Conservation (phyloP, 2,329 filamentous ascomycete species). For the Shiraia sp. region DNA sequence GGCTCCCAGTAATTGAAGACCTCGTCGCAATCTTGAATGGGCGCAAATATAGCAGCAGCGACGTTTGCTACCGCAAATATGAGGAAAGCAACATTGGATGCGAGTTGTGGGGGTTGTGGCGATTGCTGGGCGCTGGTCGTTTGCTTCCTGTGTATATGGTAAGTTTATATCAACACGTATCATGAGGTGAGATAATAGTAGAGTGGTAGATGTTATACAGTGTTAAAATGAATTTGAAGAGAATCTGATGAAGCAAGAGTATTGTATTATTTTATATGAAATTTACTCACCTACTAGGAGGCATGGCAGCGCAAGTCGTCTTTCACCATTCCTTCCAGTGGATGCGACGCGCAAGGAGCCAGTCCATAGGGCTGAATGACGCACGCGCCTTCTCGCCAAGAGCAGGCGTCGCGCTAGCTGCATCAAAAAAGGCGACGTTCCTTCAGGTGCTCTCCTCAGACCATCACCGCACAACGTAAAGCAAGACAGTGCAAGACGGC, state of each 20-base stretch:
- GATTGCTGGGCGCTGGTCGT: slow-evolving; percentile 23
- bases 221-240: no score
- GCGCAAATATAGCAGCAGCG: slow-evolving; percentile 78
- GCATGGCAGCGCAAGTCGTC: no score
- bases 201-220: no score
- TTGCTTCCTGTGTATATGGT: slow-evolving; percentile 11
- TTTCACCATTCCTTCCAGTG: no score
- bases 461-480: slow-evolving; percentile 32
- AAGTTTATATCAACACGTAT: background rate
- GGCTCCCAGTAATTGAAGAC: slow-evolving; percentile 99
- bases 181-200: no score
- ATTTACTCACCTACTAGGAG: background rate
- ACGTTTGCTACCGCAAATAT: slow-evolving; percentile 75
- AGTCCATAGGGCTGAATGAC: slow-evolving; percentile 29
- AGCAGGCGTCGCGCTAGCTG: slow-evolving; percentile 14
- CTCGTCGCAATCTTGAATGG: slow-evolving; percentile 97
- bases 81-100: slow-evolving; percentile 78
- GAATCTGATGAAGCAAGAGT: no score
- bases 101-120: slow-evolving; percentile 53
- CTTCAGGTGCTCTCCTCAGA: slow-evolving; percentile 7
- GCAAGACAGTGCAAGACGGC: slow-evolving; percentile 33
- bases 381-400: slow-evolving; percentile 22
- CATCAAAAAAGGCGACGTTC: slow-evolving; percentile 34
- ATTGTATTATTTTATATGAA: no score
- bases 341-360: no score